Conservation (phyloP, 352 stramenopile species). For the Globisporangium cylindrosporum region DNA sequence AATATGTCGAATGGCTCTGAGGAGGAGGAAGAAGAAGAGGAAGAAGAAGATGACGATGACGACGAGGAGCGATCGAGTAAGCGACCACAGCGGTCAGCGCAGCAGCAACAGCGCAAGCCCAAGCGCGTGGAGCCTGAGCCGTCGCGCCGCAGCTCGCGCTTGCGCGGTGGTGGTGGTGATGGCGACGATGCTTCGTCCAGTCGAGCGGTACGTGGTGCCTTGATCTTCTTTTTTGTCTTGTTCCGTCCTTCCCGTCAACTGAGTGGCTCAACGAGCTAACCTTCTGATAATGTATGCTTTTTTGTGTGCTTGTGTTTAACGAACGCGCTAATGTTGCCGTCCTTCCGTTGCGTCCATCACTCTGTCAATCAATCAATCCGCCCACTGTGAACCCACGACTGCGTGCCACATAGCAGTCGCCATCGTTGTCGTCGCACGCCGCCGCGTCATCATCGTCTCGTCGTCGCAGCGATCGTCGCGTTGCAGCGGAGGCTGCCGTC, state of each 20-base stretch:
- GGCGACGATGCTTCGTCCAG: not conserved
- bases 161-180: not conserved
- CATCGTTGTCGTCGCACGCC: not conserved
- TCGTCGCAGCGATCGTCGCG: constrained; percentile 16
- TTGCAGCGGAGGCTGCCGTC: constrained; percentile 3
- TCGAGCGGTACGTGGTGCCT: constrained; percentile 5
- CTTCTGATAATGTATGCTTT: not conserved
- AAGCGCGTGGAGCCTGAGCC: constrained; percentile 6
- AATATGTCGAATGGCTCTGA: constrained; percentile 11
- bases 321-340: not conserved
- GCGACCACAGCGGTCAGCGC: not conserved
- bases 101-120: not conserved
- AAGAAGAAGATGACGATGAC: constrained; percentile 21
- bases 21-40: constrained; percentile 18
- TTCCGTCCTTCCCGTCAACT: not conserved
- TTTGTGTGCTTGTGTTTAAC: not conserved
- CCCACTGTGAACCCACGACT: not conserved
- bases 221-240: not conserved
- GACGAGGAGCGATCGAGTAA: constrained; percentile 4
- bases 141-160: constrained; percentile 13
- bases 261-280: not conserved
- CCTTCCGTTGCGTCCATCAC: not conserved
- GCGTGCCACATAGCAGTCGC: not conserved
- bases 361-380: not conserved
- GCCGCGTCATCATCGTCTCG: constrained; percentile 6